phyloP scores from a whole-genome alignment of 495 filamentous ascomycete genomes.

The Trichoderma gamsii region DNA sequence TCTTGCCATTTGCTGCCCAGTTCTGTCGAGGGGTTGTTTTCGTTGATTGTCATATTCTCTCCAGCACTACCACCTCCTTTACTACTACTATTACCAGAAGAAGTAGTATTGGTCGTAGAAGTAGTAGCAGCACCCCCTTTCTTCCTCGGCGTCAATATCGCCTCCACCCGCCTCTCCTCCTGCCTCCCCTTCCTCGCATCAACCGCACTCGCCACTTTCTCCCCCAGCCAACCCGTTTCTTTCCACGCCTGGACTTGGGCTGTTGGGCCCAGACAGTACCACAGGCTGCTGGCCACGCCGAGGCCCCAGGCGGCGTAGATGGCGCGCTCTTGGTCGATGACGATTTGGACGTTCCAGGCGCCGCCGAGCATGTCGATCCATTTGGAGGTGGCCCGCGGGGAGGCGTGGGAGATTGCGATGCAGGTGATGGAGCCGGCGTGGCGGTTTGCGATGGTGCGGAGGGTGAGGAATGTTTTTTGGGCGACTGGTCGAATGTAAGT shows the following conservation, averaged over 20 bases:
- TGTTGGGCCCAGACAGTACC: conserved; percentile 45
- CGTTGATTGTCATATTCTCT: neutral
- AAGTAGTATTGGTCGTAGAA: too few species aligned
- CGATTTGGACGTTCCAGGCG: conserved; percentile 38
- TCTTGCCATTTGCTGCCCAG: conserved; percentile 60
- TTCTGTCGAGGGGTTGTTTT: conserved; percentile 34
- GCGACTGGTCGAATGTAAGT: conserved; percentile 37
- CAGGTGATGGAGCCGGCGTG: conserved; percentile 39
- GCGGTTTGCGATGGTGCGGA: conserved; percentile 39
- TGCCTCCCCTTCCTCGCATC: conserved; percentile 25
- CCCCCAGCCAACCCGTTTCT: conserved; percentile 40
- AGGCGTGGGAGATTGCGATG: conserved; percentile 51
- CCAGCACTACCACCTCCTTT: neutral
- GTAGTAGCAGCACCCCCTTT: too few species aligned
- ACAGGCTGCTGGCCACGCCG: conserved; percentile 37
- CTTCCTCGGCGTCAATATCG: too few species aligned
- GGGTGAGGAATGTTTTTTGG: conserved; percentile 48
- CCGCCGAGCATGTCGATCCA: conserved; percentile 48
- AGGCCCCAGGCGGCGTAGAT: conserved; percentile 50
- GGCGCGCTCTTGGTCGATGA: conserved; percentile 48
- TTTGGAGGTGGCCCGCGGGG: conserved; percentile 37
- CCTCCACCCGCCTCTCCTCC: conserved; percentile 15
- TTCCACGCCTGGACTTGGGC: conserved; percentile 37
- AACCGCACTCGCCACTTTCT: conserved; percentile 32
- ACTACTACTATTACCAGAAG: too few species aligned